phyloP scores from a whole-genome alignment of 2,329 filamentous ascomycete genomes.

The Capronia coronata region DNA sequence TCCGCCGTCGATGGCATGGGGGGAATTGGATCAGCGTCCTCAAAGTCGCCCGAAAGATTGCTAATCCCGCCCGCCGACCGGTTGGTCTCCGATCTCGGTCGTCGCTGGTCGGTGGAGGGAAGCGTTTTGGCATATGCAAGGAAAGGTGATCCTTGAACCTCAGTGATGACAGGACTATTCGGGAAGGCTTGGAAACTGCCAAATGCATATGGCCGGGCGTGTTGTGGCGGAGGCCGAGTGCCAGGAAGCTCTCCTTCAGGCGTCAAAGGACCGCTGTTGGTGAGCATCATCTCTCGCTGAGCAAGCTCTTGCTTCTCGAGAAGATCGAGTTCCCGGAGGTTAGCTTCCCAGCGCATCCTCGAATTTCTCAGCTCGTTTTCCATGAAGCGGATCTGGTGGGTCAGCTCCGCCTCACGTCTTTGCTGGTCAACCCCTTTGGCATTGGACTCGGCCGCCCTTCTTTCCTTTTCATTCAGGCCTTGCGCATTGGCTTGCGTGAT shows the following conservation, averaged over 20 bases:
- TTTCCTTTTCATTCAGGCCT: slow-evolving; percentile 50
- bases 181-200: slow-evolving; percentile 27
- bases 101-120: slow-evolving; percentile 16
- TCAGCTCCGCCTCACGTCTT: slow-evolving; percentile 39
- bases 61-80: slow-evolving; percentile 27
- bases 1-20: slow-evolving; percentile 25
- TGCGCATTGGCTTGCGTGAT: slow-evolving; percentile 54
- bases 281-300: slow-evolving; percentile 41
- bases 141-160: slow-evolving; percentile 26
- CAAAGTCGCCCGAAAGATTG: slow-evolving; percentile 28
- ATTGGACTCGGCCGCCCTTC: slow-evolving; percentile 43
- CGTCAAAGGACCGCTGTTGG: slow-evolving; percentile 45
- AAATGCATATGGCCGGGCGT: slow-evolving; percentile 23
- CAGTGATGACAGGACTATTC: slow-evolving; percentile 26
- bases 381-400: slow-evolving; percentile 38
- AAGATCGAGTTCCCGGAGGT: slow-evolving; percentile 32
- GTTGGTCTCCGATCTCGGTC: slow-evolving; percentile 28
- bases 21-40: slow-evolving; percentile 30
- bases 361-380: slow-evolving; percentile 32
- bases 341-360: slow-evolving; percentile 31
- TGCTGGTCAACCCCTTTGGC: slow-evolving; percentile 43
- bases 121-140: slow-evolving; percentile 27
- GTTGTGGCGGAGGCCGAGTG: slow-evolving; percentile 38
- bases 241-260: slow-evolving; percentile 56
- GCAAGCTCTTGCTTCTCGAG: slow-evolving; percentile 24